Evolutionary conservation across 495 filamentous ascomycete species (phyloP).

Genomic region (Antarctomyces pellizariae): DNA sequence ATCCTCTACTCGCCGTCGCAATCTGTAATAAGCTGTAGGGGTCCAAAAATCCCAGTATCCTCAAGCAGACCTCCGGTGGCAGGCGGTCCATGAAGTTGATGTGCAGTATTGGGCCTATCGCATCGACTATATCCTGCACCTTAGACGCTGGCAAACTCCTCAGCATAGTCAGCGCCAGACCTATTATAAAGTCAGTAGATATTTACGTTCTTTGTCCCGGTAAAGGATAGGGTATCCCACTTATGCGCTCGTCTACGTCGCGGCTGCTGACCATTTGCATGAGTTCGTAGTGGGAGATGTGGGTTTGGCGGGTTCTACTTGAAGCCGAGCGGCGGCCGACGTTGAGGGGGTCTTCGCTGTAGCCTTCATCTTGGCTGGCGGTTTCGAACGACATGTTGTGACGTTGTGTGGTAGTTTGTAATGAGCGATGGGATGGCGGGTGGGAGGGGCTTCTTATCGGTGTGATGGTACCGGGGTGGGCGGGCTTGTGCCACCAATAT

Average conservation of each 20-base stretch:
- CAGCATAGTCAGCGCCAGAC: slow-evolving; percentile 39
- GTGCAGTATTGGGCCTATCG: slow-evolving; percentile 56
- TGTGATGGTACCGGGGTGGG: too few species aligned
- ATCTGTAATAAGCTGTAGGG: slow-evolving; percentile 52
- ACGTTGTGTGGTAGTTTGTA: too few species aligned
- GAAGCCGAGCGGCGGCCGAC: slow-evolving; percentile 3
- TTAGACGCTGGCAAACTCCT: slow-evolving; percentile 50
- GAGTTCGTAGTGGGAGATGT: too few species aligned
- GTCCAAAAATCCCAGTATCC: slow-evolving; percentile 70
- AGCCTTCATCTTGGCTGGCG: slow-evolving; percentile 34
- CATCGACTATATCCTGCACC: slow-evolving; percentile 54
- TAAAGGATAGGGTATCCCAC: too few species aligned
- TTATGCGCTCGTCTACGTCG: too few species aligned
- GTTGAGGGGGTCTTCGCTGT: slow-evolving; percentile 31
- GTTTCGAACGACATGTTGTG: slow-evolving; percentile 5
- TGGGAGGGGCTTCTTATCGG: too few species aligned
- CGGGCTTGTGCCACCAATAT: too few species aligned
- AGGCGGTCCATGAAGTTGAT: slow-evolving; percentile 75
- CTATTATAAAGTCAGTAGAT: too few species aligned
- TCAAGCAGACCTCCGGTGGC: slow-evolving; percentile 68
- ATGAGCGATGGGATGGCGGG: too few species aligned
- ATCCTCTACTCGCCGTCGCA: slow-evolving; percentile 52
- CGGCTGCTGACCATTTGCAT: too few species aligned
- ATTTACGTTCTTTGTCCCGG: too few species aligned
- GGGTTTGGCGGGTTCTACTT: too few species aligned